A percentile compares a stretch with the other conserved stretches of the same genome.
Evolutionary conservation across 306 rosid species (phyloP).

Genomic region (Fragaria iinumae): DNA sequence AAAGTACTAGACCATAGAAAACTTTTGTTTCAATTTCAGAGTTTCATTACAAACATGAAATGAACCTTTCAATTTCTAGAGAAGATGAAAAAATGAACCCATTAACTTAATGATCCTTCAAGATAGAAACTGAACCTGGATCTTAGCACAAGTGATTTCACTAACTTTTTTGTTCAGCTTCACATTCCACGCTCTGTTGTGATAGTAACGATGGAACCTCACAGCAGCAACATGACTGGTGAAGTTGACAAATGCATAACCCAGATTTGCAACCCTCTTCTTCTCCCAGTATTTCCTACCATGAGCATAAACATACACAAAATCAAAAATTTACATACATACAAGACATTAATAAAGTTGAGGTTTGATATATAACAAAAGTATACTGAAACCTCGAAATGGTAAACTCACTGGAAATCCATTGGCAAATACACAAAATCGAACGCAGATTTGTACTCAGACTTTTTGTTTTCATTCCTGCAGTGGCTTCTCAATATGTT

Average conservation of each 20-base stretch:
- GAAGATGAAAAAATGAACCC: background rate
- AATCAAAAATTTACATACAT: background rate
- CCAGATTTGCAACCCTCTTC: slow-evolving; percentile 38
- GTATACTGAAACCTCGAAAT: background rate
- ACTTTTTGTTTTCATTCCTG: slow-evolving; percentile 2
- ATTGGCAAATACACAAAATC: slow-evolving; percentile 58
- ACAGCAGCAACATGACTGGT: slow-evolving; percentile 34
- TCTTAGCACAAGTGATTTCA: slow-evolving; percentile 39
- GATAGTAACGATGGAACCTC: slow-evolving; percentile 27
- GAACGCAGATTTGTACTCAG: slow-evolving; percentile 21
- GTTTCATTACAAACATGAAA: background rate
- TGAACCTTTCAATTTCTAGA: background rate
- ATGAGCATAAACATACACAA: background rate
- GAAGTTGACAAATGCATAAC: slow-evolving; percentile 70
- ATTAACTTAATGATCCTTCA: background rate
- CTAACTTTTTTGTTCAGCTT: slow-evolving; percentile 35
- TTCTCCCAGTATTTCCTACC: slow-evolving; percentile 34
- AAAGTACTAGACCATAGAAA: background rate
- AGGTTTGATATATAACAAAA: background rate
- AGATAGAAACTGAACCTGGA: slow-evolving; percentile 33
- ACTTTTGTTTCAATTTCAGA: background rate
- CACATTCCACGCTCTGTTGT: slow-evolving; percentile 40
- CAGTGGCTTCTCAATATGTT: slow-evolving; percentile 34
- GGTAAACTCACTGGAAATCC: slow-evolving; percentile 37
- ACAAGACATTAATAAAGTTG: background rate